Evolutionary conservation across 306 rosid genomes (phyloP).

Genomic region (Fragaria ananassa): DNA sequence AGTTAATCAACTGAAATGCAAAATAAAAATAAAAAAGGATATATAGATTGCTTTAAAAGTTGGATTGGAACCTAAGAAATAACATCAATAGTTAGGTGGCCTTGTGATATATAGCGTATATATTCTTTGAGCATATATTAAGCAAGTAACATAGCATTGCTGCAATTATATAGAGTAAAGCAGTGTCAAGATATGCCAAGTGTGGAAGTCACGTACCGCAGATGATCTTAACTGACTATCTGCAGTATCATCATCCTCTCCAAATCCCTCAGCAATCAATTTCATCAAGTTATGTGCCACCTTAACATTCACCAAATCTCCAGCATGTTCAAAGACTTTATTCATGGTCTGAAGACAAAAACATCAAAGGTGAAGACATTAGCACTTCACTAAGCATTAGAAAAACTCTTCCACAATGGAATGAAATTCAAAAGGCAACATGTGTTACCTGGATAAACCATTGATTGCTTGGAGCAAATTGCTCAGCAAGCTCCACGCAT

Average conservation of each 20-base stretch:
- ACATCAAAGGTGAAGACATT: slow-evolving; percentile 9
- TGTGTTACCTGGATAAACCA: slow-evolving; percentile 91
- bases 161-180: not conserved
- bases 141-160: slow-evolving; percentile 4
- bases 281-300: slow-evolving; percentile 98
- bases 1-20: not conserved
- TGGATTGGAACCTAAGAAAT: not conserved
- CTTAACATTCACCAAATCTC: slow-evolving; percentile 92
- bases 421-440: slow-evolving; percentile 15
- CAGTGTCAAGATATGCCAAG: slow-evolving; percentile 10
- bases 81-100: not conserved
- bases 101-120: not conserved
- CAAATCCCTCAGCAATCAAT: slow-evolving; percentile 97
- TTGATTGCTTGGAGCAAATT: slow-evolving; percentile 93
- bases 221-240: slow-evolving; percentile 91
- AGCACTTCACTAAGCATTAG: not conserved
- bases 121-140: not conserved
- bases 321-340: slow-evolving; percentile 99
- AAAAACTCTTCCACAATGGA: not conserved
- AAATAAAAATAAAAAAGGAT: not conserved
- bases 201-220: slow-evolving; percentile 63
- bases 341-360: slow-evolving; percentile 75
- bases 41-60: not conserved
- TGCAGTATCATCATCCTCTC: slow-evolving; percentile 81
- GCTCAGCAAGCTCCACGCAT: slow-evolving; percentile 95